Percentiles rank a stretch among this genome's conserved stretches.
Evolutionary conservation across 345 rosid species (phyloP).

Genomic region (Tarenaya hassleriana): DNA sequence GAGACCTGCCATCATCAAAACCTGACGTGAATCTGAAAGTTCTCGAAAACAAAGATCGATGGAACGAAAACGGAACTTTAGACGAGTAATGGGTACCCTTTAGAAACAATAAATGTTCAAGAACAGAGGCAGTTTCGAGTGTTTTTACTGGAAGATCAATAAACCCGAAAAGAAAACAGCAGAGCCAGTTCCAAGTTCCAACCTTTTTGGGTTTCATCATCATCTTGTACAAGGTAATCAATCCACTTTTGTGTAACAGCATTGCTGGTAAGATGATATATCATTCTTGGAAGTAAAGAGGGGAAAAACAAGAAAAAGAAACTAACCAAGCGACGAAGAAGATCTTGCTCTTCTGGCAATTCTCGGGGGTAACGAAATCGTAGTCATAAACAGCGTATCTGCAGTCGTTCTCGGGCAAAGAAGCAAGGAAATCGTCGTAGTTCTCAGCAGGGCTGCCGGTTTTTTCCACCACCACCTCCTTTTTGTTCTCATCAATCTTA

Average conservation of each 20-base stretch:
- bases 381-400: slow-evolving; percentile 73
- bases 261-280: too few species aligned
- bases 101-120: too few species aligned
- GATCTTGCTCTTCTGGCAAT: slow-evolving; percentile 77
- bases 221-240: too few species aligned
- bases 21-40: neutral
- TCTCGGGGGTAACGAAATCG: slow-evolving; percentile 67
- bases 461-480: slow-evolving; percentile 59
- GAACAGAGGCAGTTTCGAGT: too few species aligned
- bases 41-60: too few species aligned
- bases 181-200: too few species aligned
- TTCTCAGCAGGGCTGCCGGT: slow-evolving; percentile 55
- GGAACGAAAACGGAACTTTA: neutral
- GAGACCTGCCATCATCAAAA: slow-evolving; percentile 46
- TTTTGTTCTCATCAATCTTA: slow-evolving; percentile 58
- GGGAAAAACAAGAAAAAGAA: neutral
- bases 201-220: too few species aligned
- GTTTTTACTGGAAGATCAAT: too few species aligned
- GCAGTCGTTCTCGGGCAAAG: slow-evolving; percentile 67
- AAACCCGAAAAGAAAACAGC: too few species aligned
- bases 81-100: too few species aligned
- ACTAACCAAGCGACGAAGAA: slow-evolving; percentile 73
- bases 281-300: neutral
- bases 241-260: too few species aligned
- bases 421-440: slow-evolving; percentile 62